A percentile compares a stretch with the other conserved stretches of the same genome.
Evolutionary conservation across 345 rosid genomes (phyloP).

Genomic region (Brassica napus): DNA sequence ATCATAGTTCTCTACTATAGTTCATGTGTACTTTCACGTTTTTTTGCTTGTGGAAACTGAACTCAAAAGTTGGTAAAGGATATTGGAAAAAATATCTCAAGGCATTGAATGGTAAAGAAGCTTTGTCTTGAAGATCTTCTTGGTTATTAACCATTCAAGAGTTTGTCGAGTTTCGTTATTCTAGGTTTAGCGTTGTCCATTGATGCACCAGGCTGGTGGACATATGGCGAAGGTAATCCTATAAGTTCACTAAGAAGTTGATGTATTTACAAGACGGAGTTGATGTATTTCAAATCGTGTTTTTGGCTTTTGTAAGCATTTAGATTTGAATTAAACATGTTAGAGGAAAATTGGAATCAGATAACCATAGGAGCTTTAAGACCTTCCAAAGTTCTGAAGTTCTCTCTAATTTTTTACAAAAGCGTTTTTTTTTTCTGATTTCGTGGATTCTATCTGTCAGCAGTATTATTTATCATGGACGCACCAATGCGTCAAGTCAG

Average conservation of each 20-base stretch:
- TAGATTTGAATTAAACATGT: neutral
- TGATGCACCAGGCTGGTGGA: neutral
- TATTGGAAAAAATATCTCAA: neutral
- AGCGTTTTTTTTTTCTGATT: neutral
- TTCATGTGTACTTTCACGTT: slow-evolving; percentile 7
- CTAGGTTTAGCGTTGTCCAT: slow-evolving; percentile 20
- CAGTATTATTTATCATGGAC: slow-evolving; percentile 27
- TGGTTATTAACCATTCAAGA: neutral
- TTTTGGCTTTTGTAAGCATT: no score
- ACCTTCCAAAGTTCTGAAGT: slow-evolving; percentile 23
- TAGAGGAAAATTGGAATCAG: slow-evolving; percentile 14
- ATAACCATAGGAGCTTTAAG: slow-evolving; percentile 19
- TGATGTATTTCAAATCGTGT: neutral
- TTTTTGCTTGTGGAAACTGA: slow-evolving; percentile 16
- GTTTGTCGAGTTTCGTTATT: neutral
- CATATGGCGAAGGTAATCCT: slow-evolving; percentile 3
- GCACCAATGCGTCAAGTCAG: neutral
- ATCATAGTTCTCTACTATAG: neutral
- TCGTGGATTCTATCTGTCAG: slow-evolving; percentile 11
- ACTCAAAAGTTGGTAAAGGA: slow-evolving; percentile 19
- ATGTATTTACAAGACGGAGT: slow-evolving; percentile 8
- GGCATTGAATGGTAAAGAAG: slow-evolving; percentile 15
- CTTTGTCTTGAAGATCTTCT: neutral
- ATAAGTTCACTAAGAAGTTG: slow-evolving; percentile 14
- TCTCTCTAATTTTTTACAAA: neutral